These are phyloP conservation scores for Rhododendron ovatum DNA, from an alignment of 148 eudicot species.

Conservation along the genomic window DNA sequence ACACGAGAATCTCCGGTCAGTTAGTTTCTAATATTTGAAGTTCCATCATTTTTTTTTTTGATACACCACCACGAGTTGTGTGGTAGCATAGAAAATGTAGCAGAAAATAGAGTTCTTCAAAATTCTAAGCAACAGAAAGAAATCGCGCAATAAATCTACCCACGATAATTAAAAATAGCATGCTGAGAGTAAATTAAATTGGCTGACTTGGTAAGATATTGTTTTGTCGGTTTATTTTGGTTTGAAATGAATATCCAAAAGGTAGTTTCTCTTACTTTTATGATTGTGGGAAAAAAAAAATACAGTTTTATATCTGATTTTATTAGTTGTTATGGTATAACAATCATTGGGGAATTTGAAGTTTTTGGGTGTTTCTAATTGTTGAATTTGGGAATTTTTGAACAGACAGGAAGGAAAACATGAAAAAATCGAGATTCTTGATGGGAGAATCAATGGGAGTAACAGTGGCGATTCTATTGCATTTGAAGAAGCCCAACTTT, in stretches of 20 bases:
- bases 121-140: neutral
- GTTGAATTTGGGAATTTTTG: neutral
- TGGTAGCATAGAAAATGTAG: neutral
- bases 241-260: neutral
- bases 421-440: constrained; percentile 22
- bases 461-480: constrained; percentile 58
- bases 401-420: no score
- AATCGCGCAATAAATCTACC: no score
- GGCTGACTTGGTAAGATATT: neutral
- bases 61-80: no score
- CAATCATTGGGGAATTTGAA: neutral
- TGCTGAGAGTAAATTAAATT: no score
- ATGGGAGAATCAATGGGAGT: constrained; percentile 99
- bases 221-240: no score
- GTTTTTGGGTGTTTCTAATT: neutral
- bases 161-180: no score
- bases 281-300: neutral
- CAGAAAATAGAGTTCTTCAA: neutral
- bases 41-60: neutral
- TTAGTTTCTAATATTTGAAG: neutral
- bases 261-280: neutral
- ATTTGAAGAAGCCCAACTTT: constrained; percentile 57
- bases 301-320: neutral
- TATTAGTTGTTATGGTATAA: neutral
- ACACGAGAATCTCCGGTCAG: neutral